These are phyloP conservation scores for Lactarius tabidus DNA, from an alignment of 768 basidiomycete genomes.

Conservation along the genomic window DNA sequence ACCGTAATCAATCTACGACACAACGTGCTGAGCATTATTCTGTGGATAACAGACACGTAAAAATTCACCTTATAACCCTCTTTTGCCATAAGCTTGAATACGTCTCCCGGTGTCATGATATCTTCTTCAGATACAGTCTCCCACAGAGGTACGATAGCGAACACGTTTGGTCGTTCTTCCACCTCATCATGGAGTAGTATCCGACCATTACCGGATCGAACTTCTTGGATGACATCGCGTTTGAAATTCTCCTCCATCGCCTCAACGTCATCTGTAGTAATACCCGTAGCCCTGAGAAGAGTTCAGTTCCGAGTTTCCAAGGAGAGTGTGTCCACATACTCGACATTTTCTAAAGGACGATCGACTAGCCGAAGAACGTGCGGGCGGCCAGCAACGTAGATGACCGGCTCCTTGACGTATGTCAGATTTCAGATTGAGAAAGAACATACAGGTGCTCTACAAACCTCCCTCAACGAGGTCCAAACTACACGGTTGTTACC, in stretches of 20 bases:
- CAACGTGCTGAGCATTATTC: not conserved
- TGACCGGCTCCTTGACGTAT: constrained; percentile 75
- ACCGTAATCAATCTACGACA: constrained; percentile 69
- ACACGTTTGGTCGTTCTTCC: constrained; percentile 86
- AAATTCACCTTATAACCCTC: constrained; percentile 68
- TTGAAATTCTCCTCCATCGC: constrained; percentile 87
- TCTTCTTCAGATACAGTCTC: constrained; percentile 78
- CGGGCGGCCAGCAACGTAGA: constrained; percentile 81
- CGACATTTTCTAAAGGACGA: constrained; percentile 89
- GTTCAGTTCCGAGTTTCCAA: not conserved
- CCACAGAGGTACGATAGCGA: constrained; percentile 92
- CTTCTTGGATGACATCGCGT: constrained; percentile 79
- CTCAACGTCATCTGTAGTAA: constrained; percentile 87
- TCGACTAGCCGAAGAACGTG: constrained; percentile 88
- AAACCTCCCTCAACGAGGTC: constrained; percentile 92
- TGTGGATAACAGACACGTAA: not conserved
- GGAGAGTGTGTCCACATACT: constrained; percentile 49
- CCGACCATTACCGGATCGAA: constrained; percentile 65
- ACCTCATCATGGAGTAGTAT: constrained; percentile 94
- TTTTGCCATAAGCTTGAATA: constrained; percentile 64
- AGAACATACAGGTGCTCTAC: constrained; percentile 17
- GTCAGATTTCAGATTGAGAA: constrained; percentile 20
- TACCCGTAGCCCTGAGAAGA: constrained; percentile 75
- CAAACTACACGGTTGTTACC: constrained; percentile 77
- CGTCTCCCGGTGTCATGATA: constrained; percentile 84